Conservation (phyloP, 1,284 basidiomycete genomes). For the Mycosarcoma maydis region DNA sequence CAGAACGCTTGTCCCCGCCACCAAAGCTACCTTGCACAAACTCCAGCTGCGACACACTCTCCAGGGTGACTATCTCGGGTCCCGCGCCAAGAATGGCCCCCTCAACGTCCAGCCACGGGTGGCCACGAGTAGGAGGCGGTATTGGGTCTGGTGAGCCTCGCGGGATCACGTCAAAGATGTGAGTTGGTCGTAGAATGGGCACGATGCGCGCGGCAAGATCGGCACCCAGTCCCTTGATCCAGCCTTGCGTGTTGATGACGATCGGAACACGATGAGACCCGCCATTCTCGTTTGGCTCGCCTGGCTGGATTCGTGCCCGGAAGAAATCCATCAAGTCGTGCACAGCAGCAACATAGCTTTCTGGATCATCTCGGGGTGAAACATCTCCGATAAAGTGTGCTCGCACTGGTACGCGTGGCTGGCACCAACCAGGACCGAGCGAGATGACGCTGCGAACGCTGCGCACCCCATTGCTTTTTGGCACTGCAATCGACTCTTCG, state of each 20-base stretch:
- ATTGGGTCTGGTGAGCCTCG: conserved; percentile 11
- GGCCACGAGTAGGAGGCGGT: conserved; percentile 15
- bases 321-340: conserved; percentile 76
- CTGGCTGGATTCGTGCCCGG: conserved; percentile 21
- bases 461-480: neutral
- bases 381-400: conserved; percentile 85
- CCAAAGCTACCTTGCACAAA: conserved; percentile 22
- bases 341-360: conserved; percentile 80
- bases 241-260: conserved; percentile 95
- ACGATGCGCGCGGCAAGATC: conserved; percentile 80
- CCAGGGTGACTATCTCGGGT: conserved; percentile 26
- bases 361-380: conserved; percentile 80
- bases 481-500: neutral
- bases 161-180: conserved; percentile 72
- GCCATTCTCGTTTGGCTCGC: conserved; percentile 4
- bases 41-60: conserved; percentile 35
- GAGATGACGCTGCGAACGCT: conserved; percentile 12
- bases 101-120: conserved; percentile 31
- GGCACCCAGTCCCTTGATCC: conserved; percentile 91
- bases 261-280: conserved; percentile 72
- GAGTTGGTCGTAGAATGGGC: conserved; percentile 74
- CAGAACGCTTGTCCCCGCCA: neutral
- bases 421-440: conserved; percentile 58
- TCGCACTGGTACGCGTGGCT: conserved; percentile 74
- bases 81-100: conserved; percentile 32